Conservation (phyloP, 75 land plant species). For the Adiantum capillusveneris region DNA sequence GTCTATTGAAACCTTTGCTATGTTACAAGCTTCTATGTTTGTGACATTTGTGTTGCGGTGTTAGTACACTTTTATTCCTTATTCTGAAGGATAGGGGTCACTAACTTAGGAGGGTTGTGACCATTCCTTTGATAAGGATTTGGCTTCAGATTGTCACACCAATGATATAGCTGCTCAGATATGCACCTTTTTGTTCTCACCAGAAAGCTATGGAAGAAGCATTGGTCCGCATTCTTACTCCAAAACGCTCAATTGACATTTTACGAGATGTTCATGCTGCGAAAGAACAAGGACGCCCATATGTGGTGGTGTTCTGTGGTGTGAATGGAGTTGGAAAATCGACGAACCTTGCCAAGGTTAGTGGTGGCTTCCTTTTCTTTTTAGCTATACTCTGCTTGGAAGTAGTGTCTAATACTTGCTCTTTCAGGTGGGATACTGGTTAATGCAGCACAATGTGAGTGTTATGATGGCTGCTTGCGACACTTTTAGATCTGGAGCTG, state of each 20-base stretch:
- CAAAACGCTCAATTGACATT: slow-evolving; percentile 94
- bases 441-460: slow-evolving; percentile 73
- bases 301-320: slow-evolving; percentile 95
- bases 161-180: too few relatives aligned
- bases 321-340: slow-evolving; percentile 99
- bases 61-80: too few relatives aligned
- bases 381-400: neutral
- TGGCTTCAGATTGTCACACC: too few relatives aligned
- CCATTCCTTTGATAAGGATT: too few relatives aligned
- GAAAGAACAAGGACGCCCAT: slow-evolving; percentile 94
- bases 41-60: too few relatives aligned
- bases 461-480: slow-evolving; percentile 99
- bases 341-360: slow-evolving; percentile 97
- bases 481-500: slow-evolving; percentile 96
- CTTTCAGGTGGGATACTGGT: slow-evolving; percentile 94
- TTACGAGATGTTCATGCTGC: slow-evolving; percentile 92
- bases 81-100: too few relatives aligned
- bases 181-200: too few relatives aligned
- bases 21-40: too few relatives aligned
- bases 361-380: slow-evolving; percentile 5
- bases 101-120: too few relatives aligned
- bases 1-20: too few relatives aligned
- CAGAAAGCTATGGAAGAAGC: slow-evolving; percentile 98
- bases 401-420: too few relatives aligned
- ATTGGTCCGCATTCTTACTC: slow-evolving; percentile 83